Base-by-base conservation (phyloP, 2,329 filamentous ascomycete genomes). In the Didymella arachidicola region DNA sequence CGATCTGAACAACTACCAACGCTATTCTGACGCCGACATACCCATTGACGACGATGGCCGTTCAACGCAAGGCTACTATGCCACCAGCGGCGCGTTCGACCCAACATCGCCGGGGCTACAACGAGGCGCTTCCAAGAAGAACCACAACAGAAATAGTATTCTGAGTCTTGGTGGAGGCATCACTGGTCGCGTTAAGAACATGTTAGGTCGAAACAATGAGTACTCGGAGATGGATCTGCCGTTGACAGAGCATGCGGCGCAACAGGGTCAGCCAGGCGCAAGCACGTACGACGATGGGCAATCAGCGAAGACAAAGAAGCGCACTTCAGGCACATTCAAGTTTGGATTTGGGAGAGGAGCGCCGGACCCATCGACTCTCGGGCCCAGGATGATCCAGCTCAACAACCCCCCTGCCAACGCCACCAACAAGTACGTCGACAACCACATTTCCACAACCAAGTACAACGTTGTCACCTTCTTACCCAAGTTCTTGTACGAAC, bases 151-250 rank as follows among this genome's bases (percentile, higher is more conserved):
- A 68, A 97, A 96, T 76, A 98, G 93, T 78, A 90, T 97, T 51
- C 79, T 98, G 71, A 87, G 89, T 66, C 79, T 98, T 71, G 93
- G 94, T 61, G 93, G 94, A 61, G 93, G 94, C 18, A 80, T 98
- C 61, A 82, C 97, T 71, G 95, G 93, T 43, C 89, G 86, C 72
- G 90, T 94, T 41, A 98, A 96, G 82, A 93, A 90, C 75, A 92
- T 90, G 83, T 81, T 99, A 61, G 94, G 95, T 52, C 93, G 97
- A 88, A 89, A 87, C 10, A 83, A 85, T 22, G 85, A 90, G 63
- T 98, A 99, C 78, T 97, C 94, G 32, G 95, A 98, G 79, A 99
- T 99, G 95, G 94, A 99, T 75, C 83, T 99, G 53, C 95, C 95
- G 14, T 82, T 99, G 77, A 98, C 94, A 5, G 92, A 98, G 75